These are phyloP conservation scores for Blastomyces emzantsi DNA, from an alignment of 2,329 filamentous ascomycete species.

Conservation along the genomic window DNA sequence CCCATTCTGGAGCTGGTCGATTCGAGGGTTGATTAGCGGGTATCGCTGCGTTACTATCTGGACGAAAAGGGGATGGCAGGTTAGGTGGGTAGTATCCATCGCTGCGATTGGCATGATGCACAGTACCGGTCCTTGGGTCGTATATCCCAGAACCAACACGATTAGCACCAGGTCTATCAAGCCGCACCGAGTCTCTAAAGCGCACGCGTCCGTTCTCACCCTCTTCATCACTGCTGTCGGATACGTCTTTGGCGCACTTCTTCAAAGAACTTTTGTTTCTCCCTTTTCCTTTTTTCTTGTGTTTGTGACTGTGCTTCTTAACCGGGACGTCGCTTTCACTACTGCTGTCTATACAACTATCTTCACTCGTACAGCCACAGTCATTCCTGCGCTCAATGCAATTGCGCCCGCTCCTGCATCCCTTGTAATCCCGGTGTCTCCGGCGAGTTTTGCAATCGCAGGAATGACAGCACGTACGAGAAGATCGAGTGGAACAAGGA, in stretches of 20 bases:
- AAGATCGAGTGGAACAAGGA: background rate
- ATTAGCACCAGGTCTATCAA: background rate
- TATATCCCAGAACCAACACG: background rate
- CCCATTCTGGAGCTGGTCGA: background rate
- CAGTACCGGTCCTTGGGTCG: background rate
- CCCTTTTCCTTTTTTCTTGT: background rate
- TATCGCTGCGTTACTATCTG: background rate
- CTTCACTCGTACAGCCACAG: background rate
- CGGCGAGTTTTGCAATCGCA: background rate
- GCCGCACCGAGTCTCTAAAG: background rate
- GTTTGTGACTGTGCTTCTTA: background rate
- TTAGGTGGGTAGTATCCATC: background rate
- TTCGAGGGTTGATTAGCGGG: background rate
- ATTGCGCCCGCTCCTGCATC: background rate
- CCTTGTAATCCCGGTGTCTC: background rate
- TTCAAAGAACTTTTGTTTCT: background rate
- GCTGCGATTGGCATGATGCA: background rate
- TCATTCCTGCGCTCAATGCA: background rate
- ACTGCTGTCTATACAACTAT: background rate
- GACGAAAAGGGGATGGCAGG: background rate
- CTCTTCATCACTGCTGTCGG: conserved; percentile 1
- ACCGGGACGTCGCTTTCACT: background rate
- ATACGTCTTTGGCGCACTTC: background rate
- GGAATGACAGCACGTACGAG: background rate
- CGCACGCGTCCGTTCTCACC: background rate